Evolutionary conservation across 2,329 filamentous ascomycete species (phyloP).

Genomic region (Leptographium wingfieldii): DNA sequence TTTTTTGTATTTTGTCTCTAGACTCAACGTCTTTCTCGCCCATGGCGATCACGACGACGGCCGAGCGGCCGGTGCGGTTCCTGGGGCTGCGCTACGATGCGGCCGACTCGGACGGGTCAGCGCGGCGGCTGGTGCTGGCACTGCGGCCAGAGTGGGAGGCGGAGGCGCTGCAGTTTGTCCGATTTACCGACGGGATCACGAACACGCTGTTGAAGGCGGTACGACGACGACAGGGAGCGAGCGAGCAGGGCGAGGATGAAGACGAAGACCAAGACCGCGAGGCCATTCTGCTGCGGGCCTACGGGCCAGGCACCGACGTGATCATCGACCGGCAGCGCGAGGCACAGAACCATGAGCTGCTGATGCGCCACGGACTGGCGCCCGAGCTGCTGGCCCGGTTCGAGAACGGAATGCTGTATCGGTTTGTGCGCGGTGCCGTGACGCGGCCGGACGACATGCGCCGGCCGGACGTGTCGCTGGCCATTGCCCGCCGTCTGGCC

Average conservation of each 20-base stretch:
- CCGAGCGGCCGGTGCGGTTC: conserved; percentile 30
- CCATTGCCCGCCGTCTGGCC: conserved; percentile 71
- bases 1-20: not conserved
- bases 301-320: conserved; percentile 86
- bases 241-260: conserved; percentile 41
- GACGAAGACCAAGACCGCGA: conserved; percentile 64
- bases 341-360: conserved; percentile 68
- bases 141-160: conserved; percentile 71
- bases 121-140: conserved; percentile 63
- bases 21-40: not conserved
- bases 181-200: conserved; percentile 96
- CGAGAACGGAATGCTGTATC: conserved; percentile 90
- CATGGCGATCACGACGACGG: not conserved
- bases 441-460: conserved; percentile 73
- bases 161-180: conserved; percentile 55
- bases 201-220: conserved; percentile 80
- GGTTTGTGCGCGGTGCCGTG: conserved; percentile 70
- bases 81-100: conserved; percentile 71
- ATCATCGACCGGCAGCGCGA: conserved; percentile 90
- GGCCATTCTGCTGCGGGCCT: conserved; percentile 80
- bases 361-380: conserved; percentile 72
- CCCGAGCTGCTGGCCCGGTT: conserved; percentile 84
- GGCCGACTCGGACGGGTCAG: conserved; percentile 64
- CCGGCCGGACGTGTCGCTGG: conserved; percentile 61
- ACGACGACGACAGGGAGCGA: conserved; percentile 35